Evolutionary conservation across 805 yeast genomes (phyloP).

Genomic region (Ogataea paradorogensis): DNA sequence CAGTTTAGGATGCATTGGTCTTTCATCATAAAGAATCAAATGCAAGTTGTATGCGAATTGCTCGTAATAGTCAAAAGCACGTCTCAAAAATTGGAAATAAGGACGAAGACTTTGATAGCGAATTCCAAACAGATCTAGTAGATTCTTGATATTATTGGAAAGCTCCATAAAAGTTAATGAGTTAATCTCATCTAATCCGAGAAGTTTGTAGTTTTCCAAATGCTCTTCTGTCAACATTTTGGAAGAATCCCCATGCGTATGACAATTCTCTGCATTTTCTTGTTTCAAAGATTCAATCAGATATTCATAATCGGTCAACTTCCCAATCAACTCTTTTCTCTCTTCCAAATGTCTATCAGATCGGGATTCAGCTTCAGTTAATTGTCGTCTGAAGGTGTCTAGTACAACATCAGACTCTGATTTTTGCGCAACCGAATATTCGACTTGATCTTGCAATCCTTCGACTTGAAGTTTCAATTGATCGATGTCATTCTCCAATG

Average conservation of each 20-base stretch:
- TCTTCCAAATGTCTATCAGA: background rate
- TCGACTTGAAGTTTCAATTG: background rate
- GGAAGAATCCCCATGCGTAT: conserved; percentile 6
- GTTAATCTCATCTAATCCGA: conserved; percentile 13
- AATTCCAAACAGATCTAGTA: conserved; percentile 14
- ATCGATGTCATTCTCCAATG: too few species aligned
- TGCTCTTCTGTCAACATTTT: conserved; percentile 1
- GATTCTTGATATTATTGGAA: conserved; percentile 14
- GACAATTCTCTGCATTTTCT: conserved; percentile 1
- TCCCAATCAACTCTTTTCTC: background rate
- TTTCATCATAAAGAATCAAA: conserved; percentile 12
- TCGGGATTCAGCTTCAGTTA: background rate
- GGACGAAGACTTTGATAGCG: conserved; percentile 16
- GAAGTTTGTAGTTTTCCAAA: conserved; percentile 9
- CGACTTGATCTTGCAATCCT: background rate
- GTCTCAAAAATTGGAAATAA: conserved; percentile 15
- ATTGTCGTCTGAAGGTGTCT: background rate
- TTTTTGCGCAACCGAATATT: background rate
- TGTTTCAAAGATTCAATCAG: conserved; percentile 4
- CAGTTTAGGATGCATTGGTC: conserved; percentile 10
- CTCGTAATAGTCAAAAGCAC: conserved; percentile 16
- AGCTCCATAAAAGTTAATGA: conserved; percentile 13
- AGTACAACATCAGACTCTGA: background rate
- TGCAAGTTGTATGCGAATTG: conserved; percentile 16
- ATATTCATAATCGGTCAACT: conserved; percentile 5